Evolutionary conservation across 2,329 filamentous ascomycete species (phyloP).

Genomic region (Fusarium verrucosum): DNA sequence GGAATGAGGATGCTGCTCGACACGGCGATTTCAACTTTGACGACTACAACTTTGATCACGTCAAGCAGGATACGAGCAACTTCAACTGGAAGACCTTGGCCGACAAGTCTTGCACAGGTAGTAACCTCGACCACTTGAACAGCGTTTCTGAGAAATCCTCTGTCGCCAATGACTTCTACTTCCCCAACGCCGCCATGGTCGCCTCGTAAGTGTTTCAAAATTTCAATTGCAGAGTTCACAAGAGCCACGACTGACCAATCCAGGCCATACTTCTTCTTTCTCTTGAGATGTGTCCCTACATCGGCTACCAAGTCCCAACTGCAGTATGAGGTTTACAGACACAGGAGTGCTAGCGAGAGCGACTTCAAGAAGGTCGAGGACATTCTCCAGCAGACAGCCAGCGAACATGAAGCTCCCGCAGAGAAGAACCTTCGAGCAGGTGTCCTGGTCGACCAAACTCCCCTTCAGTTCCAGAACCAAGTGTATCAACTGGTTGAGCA

Average conservation of each 20-base stretch:
- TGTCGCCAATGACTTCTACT: conserved; percentile 34
- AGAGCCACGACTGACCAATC: conserved; percentile 42
- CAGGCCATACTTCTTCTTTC: conserved; percentile 42
- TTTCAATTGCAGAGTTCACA: conserved; percentile 51
- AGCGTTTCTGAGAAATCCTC: conserved; percentile 9
- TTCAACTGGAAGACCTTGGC: conserved; percentile 69
- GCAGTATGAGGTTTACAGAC: conserved; percentile 33
- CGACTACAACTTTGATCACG: conserved; percentile 65
- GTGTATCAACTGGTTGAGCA: conserved; percentile 30
- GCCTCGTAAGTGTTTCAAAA: conserved; percentile 55
- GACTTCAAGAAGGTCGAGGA: conserved; percentile 24
- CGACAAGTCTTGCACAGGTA: conserved; percentile 22
- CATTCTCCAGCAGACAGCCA: conserved; percentile 11
- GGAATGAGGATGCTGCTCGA: conserved; percentile 57
- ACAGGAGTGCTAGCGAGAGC: conserved; percentile 22
- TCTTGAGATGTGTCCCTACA: conserved; percentile 24
- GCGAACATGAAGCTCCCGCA: conserved; percentile 19
- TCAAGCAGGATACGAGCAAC: conserved; percentile 62
- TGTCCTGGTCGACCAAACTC: conserved; percentile 11
- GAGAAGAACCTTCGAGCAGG: conserved; percentile 22
- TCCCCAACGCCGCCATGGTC: conserved; percentile 35
- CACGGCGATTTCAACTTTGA: conserved; percentile 57
- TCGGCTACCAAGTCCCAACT: conserved; percentile 17
- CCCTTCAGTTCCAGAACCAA: conserved; percentile 29
- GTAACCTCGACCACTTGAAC: conserved; percentile 51